Evolutionary conservation across 2,329 filamentous ascomycete genomes (phyloP).

Genomic region (Leptographium radiaticola): DNA sequence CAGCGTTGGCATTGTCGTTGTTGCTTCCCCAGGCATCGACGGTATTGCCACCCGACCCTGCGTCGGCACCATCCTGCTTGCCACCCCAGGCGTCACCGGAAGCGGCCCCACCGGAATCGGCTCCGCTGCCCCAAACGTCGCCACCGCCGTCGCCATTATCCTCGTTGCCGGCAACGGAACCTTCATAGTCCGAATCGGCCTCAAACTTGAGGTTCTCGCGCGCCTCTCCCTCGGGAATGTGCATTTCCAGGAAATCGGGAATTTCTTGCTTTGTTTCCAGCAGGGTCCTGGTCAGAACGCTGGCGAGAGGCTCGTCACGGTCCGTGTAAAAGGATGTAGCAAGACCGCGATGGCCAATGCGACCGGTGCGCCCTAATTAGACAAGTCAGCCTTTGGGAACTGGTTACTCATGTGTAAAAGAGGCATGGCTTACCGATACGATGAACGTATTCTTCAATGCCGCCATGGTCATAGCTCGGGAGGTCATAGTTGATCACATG

Average conservation of each 20-base stretch:
- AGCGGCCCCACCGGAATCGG: too few relatives aligned
- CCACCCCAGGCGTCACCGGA: too few relatives aligned
- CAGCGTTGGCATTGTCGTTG: background rate
- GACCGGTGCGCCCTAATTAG: slow-evolving; percentile 66
- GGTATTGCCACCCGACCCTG: background rate
- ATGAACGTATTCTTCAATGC: slow-evolving; percentile 87
- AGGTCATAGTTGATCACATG: slow-evolving; percentile 93
- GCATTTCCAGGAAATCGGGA: slow-evolving; percentile 65
- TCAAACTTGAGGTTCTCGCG: slow-evolving; percentile 38
- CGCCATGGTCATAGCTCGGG: slow-evolving; percentile 61
- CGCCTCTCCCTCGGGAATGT: slow-evolving; percentile 43
- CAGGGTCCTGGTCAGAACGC: slow-evolving; percentile 66
- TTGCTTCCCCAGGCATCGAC: background rate
- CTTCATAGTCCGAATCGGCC: slow-evolving; percentile 40
- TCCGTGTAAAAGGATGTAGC: slow-evolving; percentile 86
- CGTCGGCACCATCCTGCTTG: background rate
- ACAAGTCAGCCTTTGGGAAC: background rate
- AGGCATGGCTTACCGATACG: slow-evolving; percentile 58
- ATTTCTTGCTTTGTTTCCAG: slow-evolving; percentile 66
- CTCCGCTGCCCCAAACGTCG: background rate
- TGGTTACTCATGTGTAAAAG: background rate
- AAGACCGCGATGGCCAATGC: slow-evolving; percentile 76
- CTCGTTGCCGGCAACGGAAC: slow-evolving; percentile 10
- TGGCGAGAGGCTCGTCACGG: slow-evolving; percentile 57
- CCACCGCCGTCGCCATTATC: slow-evolving; percentile 5